Conservation (phyloP, 441 rosid species). For the Gossypium davidsonii region DNA sequence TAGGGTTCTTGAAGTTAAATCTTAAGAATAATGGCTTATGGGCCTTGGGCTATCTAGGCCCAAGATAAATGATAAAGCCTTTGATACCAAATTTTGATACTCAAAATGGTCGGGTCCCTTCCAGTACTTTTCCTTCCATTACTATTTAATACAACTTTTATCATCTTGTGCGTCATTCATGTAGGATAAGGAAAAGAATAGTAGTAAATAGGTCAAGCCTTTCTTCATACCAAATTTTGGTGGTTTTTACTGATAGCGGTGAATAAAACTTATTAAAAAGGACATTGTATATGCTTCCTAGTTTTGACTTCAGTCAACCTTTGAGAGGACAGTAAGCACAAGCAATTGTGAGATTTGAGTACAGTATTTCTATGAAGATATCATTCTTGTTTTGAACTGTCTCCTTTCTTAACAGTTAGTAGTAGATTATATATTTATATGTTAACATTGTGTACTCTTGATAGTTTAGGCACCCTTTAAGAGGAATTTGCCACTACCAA, state of each 20-base stretch:
- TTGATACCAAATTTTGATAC: not conserved
- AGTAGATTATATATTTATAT: not conserved
- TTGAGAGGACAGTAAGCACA: not conserved
- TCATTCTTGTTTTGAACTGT: not conserved
- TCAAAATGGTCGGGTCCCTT: not conserved
- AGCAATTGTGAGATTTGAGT: constrained; percentile 4
- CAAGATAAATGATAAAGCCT: not conserved
- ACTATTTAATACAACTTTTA: not conserved
- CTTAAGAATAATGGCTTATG: not conserved
- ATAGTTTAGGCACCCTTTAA: not conserved
- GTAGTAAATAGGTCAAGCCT: not conserved
- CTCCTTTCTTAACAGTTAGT: not conserved
- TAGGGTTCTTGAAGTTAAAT: not conserved
- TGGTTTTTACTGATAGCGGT: constrained; percentile 1
- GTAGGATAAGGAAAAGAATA: not conserved
- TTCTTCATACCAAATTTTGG: not conserved
- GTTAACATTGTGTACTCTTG: not conserved
- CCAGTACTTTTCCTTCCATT: not conserved
- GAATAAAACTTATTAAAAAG: not conserved
- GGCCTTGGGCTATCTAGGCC: not conserved
- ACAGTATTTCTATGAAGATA: not conserved
- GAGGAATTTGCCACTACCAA: not conserved
- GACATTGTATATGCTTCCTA: not conserved
- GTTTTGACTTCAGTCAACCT: not conserved
- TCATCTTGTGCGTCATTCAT: not conserved